phyloP scores from a whole-genome alignment of 306 rosid species.

The Rosa lucieae region DNA sequence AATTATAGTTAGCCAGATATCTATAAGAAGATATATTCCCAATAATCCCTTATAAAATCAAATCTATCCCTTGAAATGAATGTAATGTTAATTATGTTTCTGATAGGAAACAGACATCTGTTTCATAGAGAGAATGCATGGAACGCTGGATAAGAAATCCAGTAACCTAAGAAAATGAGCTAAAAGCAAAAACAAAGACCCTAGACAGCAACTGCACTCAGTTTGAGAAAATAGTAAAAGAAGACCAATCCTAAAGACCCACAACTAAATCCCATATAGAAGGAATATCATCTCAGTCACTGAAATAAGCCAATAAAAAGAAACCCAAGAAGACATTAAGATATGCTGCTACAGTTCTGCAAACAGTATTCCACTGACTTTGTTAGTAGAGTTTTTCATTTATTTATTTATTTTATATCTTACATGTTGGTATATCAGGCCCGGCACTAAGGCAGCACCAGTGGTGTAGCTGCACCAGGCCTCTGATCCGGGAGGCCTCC shows the following conservation, averaged over 20 bases:
- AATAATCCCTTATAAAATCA: not conserved
- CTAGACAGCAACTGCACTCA: not conserved
- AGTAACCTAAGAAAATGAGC: not conserved
- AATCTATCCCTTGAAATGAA: not conserved
- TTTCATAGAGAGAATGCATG: not conserved
- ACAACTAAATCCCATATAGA: not conserved
- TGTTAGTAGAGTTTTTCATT: too few species aligned
- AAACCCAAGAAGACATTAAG: not conserved
- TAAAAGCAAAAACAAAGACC: not conserved
- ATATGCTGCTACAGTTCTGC: not conserved
- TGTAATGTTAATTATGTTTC: not conserved
- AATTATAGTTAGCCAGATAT: too few species aligned
- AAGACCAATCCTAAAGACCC: not conserved
- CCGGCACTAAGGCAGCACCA: not conserved
- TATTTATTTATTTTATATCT: not conserved
- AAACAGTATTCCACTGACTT: not conserved
- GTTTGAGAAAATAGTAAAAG: not conserved
- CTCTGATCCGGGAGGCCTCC: not conserved
- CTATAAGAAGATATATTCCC: not conserved
- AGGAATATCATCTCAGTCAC: not conserved
- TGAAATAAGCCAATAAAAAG: not conserved
- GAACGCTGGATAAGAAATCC: not conserved
- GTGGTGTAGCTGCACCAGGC: not conserved
- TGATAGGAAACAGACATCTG: not conserved
- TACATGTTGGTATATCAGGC: not conserved